Base-by-base conservation (phyloP, 495 filamentous ascomycete species). In the Hapsidospora chrysogenum region DNA sequence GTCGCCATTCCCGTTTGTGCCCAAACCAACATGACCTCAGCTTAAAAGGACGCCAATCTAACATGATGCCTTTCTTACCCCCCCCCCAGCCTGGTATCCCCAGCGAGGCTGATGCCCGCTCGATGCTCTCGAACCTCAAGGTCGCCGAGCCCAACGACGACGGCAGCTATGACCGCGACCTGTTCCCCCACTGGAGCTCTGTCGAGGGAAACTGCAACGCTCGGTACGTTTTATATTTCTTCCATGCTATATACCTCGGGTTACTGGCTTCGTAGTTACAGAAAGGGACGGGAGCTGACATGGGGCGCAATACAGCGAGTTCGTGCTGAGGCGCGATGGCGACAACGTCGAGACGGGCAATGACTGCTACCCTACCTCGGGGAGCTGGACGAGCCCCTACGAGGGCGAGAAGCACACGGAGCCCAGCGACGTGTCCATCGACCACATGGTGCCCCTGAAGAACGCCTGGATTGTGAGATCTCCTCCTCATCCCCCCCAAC, bases 401-500 rank as follows among this genome's bases (percentile, higher is more conserved):
- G 79, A 85, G 42, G 76, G 77, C 1, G 74, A 56, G 0, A 74
- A 61, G 2, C 83, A 78, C 78, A 76, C 73, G 0, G 52, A 53
- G 4, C 60, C 74, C 0, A 65, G 63, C 6, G 77, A 83, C 50
- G 40, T 85, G 2, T 74, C 83, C 43, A 81, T 85, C 37, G 79
- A 85, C 45, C 79, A 85, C 50, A 56, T 85, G 48, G 77, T 85
- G 11, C 78, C 79, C 1, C 46, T 85, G 29, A 71, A 70, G 44
- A 76, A 81, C 48, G 77, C 79, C 6, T 85, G 78, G 79, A 72
- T 74, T 45, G 71, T 76, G 40, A 26, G 57, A n/a, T n/a, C n/a
- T 16, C 29, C 8, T 15, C 32, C 11, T 17, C 21, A 29, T 38
- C 10, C 27, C 9, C 14, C 7, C 11, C 17, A 13, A 20, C 9